Percentiles rank a stretch among this genome's conserved stretches.
These are phyloP conservation scores for Chaetomium tenue DNA, from an alignment of 495 filamentous ascomycete species.

Conservation along the genomic window DNA sequence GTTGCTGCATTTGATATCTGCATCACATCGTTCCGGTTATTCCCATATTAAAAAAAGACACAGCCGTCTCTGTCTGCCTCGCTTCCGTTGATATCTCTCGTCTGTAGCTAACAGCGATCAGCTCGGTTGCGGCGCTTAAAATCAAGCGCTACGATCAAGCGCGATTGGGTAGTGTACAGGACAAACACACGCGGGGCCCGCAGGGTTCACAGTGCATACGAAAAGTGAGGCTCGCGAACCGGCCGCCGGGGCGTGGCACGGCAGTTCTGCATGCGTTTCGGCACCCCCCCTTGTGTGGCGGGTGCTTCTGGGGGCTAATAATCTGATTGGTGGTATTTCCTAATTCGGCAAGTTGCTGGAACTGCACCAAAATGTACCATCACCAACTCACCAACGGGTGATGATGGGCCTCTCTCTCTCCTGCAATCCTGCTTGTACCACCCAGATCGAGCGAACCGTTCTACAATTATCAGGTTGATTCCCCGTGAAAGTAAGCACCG, in stretches of 20 bases:
- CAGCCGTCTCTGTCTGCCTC: not conserved
- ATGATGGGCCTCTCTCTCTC: not conserved
- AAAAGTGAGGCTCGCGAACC: not conserved
- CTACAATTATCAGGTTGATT: no score
- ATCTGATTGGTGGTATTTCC: constrained; percentile 5
- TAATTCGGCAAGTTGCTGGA: not conserved
- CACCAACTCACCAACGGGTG: not conserved
- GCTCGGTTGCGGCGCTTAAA: not conserved
- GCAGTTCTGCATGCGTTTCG: not conserved
- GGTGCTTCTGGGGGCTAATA: not conserved
- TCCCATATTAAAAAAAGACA: no score
- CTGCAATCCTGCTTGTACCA: not conserved
- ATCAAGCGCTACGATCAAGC: not conserved
- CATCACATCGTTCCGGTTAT: no score
- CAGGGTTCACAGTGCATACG: not conserved
- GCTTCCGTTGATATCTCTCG: not conserved
- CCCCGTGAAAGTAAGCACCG: not conserved
- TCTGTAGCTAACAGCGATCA: not conserved
- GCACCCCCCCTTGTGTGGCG: not conserved
- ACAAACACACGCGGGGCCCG: constrained; percentile 2
- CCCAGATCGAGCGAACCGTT: no score
- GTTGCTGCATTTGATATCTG: no score
- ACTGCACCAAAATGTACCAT: not conserved
- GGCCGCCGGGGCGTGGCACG: constrained; percentile 13
- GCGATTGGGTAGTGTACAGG: not conserved